Percentiles rank a stretch among this genome's conserved stretches.
These are phyloP conservation scores for Coemansia sp. DNA, from an alignment of 192 early-diverging fungal species.

Conservation along the genomic window DNA sequence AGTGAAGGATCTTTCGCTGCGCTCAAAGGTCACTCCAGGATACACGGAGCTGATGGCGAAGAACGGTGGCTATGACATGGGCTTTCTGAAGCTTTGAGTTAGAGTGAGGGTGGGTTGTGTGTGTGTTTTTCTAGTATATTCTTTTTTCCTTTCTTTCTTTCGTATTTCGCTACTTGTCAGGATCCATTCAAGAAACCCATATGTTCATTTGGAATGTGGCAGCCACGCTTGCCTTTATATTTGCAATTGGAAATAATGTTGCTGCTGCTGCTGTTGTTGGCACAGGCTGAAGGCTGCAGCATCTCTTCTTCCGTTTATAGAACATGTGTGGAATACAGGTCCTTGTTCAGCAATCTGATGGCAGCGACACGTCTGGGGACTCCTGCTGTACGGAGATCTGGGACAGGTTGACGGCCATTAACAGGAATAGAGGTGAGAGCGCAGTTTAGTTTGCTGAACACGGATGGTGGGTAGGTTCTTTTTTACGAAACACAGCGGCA, in stretches of 20 bases:
- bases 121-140: not conserved
- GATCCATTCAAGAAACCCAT: too few species aligned
- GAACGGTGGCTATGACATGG: slow-evolving; percentile 51
- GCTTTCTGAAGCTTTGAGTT: slow-evolving; percentile 33
- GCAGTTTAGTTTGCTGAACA: not conserved
- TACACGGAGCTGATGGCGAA: slow-evolving; percentile 40
- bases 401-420: slow-evolving; percentile 20
- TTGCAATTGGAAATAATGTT: too few species aligned
- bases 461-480: not conserved
- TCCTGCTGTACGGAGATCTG: slow-evolving; percentile 4
- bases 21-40: slow-evolving; percentile 41
- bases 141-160: not conserved
- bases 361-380: not conserved
- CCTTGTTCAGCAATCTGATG: slow-evolving; percentile 8
- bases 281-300: too few species aligned
- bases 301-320: not conserved
- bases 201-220: too few species aligned
- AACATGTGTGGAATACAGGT: slow-evolving; percentile 47
- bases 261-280: too few species aligned
- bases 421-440: slow-evolving; percentile 34
- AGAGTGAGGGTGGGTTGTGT: not conserved
- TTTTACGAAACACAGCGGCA: not conserved
- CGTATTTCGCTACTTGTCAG: not conserved
- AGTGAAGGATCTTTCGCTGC: slow-evolving; percentile 29
- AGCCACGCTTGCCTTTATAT: too few species aligned